These are phyloP conservation scores for Penicillium manginii DNA, from an alignment of 495 filamentous ascomycete species.

Conservation along the genomic window DNA sequence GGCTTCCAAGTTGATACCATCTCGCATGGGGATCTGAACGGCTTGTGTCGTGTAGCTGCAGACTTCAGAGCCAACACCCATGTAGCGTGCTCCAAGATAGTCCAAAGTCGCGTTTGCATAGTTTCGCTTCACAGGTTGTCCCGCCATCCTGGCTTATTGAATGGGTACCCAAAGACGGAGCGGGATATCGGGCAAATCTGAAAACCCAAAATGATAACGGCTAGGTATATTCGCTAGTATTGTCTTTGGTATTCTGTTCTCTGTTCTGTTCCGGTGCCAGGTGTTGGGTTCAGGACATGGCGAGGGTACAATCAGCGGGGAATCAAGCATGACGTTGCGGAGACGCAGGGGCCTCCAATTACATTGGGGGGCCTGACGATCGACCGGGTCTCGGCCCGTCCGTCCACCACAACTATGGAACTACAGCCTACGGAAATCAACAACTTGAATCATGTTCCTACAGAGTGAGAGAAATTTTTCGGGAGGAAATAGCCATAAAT, in stretches of 20 bases:
- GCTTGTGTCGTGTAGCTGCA: conserved; percentile 30
- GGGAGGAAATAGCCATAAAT: neutral
- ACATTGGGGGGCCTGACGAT: neutral
- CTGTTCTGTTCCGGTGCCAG: neutral
- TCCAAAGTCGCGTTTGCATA: conserved; percentile 17
- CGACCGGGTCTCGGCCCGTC: neutral
- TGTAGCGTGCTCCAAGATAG: conserved; percentile 16
- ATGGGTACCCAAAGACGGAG: neutral
- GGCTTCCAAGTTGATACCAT: conserved; percentile 31
- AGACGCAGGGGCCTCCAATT: conserved; percentile 1
- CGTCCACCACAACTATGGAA: neutral
- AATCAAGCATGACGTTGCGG: neutral
- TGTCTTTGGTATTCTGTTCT: neutral
- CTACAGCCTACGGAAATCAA: neutral
- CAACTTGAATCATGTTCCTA: neutral
- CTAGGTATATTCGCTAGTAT: neutral
- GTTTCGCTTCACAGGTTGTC: conserved; percentile 13
- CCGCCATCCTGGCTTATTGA: conserved; percentile 11
- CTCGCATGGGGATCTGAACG: conserved; percentile 30
- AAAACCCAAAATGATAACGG: neutral
- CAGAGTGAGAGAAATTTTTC: neutral
- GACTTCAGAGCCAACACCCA: conserved; percentile 15
- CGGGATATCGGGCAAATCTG: neutral
- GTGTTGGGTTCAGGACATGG: conserved; percentile 1
- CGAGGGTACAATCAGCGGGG: neutral